Base-by-base conservation (phyloP, 345 rosid genomes). In the Diplotaxis tenuifolia region DNA sequence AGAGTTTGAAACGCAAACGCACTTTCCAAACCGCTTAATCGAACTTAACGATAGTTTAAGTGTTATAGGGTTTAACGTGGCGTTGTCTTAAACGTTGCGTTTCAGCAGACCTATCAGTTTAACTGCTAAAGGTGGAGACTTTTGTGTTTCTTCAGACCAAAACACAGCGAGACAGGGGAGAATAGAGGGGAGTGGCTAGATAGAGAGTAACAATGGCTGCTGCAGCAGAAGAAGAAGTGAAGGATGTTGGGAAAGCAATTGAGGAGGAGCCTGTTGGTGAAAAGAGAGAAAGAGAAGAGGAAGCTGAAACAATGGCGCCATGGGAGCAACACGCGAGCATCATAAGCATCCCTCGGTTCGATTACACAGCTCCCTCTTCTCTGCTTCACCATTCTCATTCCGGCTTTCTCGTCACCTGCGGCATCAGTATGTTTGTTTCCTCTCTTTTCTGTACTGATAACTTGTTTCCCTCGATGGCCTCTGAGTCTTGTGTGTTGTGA, bases 261-360 rank as follows among this genome's bases (percentile, higher is more conserved):
- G 74, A 49, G 74, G 81, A 73, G 58, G 68, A 74, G 31, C 1
- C 19, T 27, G 59, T 57, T 5, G 8, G 65, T 55, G 77, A 64
- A 18, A 71, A 70, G 42, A 60, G 75, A 74, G 79, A 73, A 56
- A 67, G 75, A 66, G 67, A n/a, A 70, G 67, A 70, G 2, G 76
- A 77, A 9, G 15, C 50, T 47, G 54, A 63, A 75, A 31, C 64
- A 67, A 81, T 91, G 88, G 78, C 86, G 40, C 93, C 97, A 18
- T 91, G 97, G 96, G 96, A 91, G 75, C 97, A 91, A 81, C 94
- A 89, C 76, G 83, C 87, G 1, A 78, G 78, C 23, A 83, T 87
- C 40, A 94, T 94, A 78, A 88, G 83, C 88, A 83, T 94, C 7
- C 97, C 96, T 82, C 91, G 98, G 5, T 94, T 86, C 80, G 93